Evolutionary conservation across 345 rosid genomes (phyloP).

Genomic region (Lenwebbia sp.): DNA sequence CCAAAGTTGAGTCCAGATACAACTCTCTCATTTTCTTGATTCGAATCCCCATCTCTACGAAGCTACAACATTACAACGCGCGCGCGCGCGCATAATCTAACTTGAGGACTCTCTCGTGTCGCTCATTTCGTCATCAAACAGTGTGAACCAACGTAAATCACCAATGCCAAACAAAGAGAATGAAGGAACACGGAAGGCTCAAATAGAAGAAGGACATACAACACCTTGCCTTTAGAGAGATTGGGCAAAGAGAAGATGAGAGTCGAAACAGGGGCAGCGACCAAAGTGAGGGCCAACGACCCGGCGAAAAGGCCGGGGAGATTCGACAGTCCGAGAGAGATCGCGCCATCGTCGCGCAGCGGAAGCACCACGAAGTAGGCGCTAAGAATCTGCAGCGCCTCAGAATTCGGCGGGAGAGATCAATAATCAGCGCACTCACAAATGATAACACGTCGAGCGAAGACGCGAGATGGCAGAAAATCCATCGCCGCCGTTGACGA

Average conservation of each 20-base stretch:
- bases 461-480: neutral
- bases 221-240: slow-evolving; percentile 72
- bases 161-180: neutral
- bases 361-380: slow-evolving; percentile 90
- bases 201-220: neutral
- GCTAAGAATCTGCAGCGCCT: slow-evolving; percentile 50
- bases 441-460: neutral
- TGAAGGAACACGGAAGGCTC: neutral
- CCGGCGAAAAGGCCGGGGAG: slow-evolving; percentile 74
- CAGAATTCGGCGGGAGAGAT: neutral
- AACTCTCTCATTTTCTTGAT: neutral
- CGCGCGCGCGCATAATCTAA: neutral
- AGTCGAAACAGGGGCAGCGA: slow-evolving; percentile 87
- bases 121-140: neutral
- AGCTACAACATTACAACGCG: neutral
- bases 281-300: slow-evolving; percentile 61
- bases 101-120: neutral
- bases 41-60: neutral
- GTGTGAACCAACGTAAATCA: neutral
- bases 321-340: slow-evolving; percentile 73
- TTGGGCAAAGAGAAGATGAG: slow-evolving; percentile 69
- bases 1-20: neutral
- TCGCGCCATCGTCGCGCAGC: slow-evolving; percentile 84
- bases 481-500: neutral
- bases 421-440: neutral